These are phyloP conservation scores for Fraxinus ornus DNA, from an alignment of 305 asterid genomes.

Conservation along the genomic window DNA sequence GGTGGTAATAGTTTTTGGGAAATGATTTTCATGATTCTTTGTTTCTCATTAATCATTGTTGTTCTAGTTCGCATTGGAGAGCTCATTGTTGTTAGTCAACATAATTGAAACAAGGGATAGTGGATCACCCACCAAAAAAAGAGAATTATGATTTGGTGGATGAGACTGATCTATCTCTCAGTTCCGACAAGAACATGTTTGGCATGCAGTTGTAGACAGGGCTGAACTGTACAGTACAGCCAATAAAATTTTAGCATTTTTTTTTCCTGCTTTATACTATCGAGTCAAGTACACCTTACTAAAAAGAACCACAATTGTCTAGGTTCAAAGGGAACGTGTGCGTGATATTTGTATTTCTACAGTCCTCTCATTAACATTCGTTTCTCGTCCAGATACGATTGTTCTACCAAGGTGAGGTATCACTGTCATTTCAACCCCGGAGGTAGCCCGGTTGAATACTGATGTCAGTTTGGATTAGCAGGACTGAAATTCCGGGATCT, in stretches of 20 bases:
- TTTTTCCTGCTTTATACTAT: background rate
- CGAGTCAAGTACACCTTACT: background rate
- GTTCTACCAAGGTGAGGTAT: background rate
- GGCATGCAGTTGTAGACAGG: background rate
- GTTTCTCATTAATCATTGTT: no score
- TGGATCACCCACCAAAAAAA: background rate
- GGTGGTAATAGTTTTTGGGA: background rate
- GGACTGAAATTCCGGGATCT: background rate
- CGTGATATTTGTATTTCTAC: background rate
- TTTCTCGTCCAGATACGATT: background rate
- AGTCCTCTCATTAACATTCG: background rate
- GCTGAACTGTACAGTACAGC: background rate
- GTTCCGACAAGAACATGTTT: background rate
- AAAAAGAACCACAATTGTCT: background rate
- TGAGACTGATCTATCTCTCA: background rate
- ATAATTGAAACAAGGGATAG: slow-evolving; percentile 10
- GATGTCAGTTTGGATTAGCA: background rate
- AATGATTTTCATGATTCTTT: slow-evolving; percentile 16
- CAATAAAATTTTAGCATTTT: background rate
- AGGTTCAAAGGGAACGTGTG: background rate
- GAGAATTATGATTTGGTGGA: background rate
- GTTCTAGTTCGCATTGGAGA: background rate
- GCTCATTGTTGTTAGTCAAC: background rate
- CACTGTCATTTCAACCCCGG: background rate
- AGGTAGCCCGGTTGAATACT: background rate